phyloP scores from a whole-genome alignment of 441 rosid genomes.

The Jatropha multifida region DNA sequence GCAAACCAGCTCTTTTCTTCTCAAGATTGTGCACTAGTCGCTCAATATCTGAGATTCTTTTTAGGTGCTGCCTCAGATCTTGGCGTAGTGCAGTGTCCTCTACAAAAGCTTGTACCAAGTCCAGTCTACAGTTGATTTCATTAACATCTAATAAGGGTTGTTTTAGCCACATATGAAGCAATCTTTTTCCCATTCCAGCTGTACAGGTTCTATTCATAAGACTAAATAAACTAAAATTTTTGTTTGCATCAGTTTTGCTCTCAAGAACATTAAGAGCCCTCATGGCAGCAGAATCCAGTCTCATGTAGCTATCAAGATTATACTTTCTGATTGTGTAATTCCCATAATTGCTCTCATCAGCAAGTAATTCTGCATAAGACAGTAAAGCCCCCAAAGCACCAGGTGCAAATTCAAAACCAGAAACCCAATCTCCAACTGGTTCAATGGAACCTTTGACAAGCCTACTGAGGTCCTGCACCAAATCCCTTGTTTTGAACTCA shows the following conservation, averaged over 20 bases:
- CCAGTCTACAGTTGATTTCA: slow-evolving; percentile 74
- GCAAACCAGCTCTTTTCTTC: slow-evolving; percentile 76
- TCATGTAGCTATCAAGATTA: slow-evolving; percentile 77
- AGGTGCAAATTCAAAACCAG: slow-evolving; percentile 82
- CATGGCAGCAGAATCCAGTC: slow-evolving; percentile 92
- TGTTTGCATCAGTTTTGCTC: slow-evolving; percentile 95
- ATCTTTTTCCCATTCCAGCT: slow-evolving; percentile 96
- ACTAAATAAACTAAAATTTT: slow-evolving; percentile 95
- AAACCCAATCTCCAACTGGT: slow-evolving; percentile 79
- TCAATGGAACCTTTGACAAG: slow-evolving; percentile 86
- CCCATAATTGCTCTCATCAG: slow-evolving; percentile 82
- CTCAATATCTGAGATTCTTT: slow-evolving; percentile 85
- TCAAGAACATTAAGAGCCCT: slow-evolving; percentile 95
- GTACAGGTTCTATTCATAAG: slow-evolving; percentile 98
- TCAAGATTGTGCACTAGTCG: slow-evolving; percentile 65
- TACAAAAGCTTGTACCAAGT: slow-evolving; percentile 91
- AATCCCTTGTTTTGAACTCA: slow-evolving; percentile 87
- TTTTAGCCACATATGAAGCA: slow-evolving; percentile 95
- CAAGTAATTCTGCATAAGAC: slow-evolving; percentile 79
- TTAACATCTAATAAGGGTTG: slow-evolving; percentile 84
- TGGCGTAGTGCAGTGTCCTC: slow-evolving; percentile 90
- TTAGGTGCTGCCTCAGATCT: slow-evolving; percentile 93
- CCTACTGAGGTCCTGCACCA: slow-evolving; percentile 83
- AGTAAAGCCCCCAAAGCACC: slow-evolving; percentile 85
- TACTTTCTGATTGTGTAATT: slow-evolving; percentile 63